Evolutionary conservation across 495 filamentous ascomycete species (phyloP), one percentile per base, ranked within the genome.

Genomic region (Penicillium subrubescens): DNA sequence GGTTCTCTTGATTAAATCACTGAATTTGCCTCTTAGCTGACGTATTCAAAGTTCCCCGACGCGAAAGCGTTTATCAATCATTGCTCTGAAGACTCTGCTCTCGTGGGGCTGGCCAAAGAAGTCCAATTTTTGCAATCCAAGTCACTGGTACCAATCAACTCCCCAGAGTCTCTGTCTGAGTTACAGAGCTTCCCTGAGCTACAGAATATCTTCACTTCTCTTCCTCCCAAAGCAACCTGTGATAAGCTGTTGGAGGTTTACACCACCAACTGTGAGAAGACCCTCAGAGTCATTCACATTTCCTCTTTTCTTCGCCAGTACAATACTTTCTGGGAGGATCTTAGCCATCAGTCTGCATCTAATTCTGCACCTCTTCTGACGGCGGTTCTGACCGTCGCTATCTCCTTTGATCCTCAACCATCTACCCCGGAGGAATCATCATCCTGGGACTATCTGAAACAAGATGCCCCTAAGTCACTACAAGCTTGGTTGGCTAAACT

Each of bases 401-500:
- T 76, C 72, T 43, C 67, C 35, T 34, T 65, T 7, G 59, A 37
- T 19, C 14, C 41, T 29, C 61, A 64, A 70, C 61, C 81, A 72
- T 33, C 63, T 59, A 72, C 56, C 76, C 68, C 75, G 50, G 82
- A 56, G 71, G 73, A 67, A 68, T 72, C 33, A 70, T 75, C 57
- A 61, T 79, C 74, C 54, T 63, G 74, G 77, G 60, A 75, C 21
- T 68, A 80, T 64, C 46, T 75, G 44, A 53, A 65, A 25, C 41
- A 71, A 57, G 53, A 71, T 67, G 68, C 75, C 55, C 27, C 64
- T n/a, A 37, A 41, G 1, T 48, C 63, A 3, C 59, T 76, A 10
- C 74, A 75, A 60, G 44, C 57, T 5, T 81, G 78, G 78, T 37
- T 81, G 21, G 31, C 52, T 3, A 72, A 71, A 8, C 75, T 79